Evolutionary conservation across 768 basidiomycete species (phyloP), one percentile per base, ranked within the genome.

Genomic region (Lentinus brumalis): DNA sequence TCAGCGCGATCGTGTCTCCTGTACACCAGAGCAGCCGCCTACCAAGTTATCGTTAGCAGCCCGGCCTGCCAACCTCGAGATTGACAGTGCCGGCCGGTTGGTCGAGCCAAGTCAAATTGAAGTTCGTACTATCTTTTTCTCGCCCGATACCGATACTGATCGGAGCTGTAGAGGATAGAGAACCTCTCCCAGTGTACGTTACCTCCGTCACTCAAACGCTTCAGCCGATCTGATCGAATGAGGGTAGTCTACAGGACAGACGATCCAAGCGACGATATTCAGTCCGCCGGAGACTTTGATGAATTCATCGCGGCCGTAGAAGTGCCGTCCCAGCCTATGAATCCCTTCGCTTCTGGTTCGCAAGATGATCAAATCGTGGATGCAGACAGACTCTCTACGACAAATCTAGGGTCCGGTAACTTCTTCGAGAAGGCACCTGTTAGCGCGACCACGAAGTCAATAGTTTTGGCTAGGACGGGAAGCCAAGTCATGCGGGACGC

Each of bases 231-330:
- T 16, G 31, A 11, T 53, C 11, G 12, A 9, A 4, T 40, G 15
- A 29, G 26, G 4, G 14, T 63, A 72, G 71, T 70, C 30, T 72
- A 72, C 61, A 62, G 50, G 15, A 70, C 69, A 1, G 67, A 69
- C 35, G 69, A 69, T 1, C 61, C 57, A 4, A 71, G 67, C 54
- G 71, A 71, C 35, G 62, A 59, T 45, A 60, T 59, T 38, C 49
- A 31, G 38, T 47, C 57, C 29, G 32, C n/a, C 8, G 30, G 45
- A 11, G 35, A 32, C 39, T n/a, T 45, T 41, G 53, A 51, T 18
- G 18, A 54, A n/a, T 26, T 21, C 26, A 12, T 29, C 18, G 31
- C 21, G 8, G 9, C 47, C 53, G 14, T 31, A 5, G 41, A 47
- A 56, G 39, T 40, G 3, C 12, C 18, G 40, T 47, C 10, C 14